Evolutionary conservation across 345 rosid genomes (phyloP), one percentile per base, ranked within the genome.

Genomic region (Adansonia digitata): DNA sequence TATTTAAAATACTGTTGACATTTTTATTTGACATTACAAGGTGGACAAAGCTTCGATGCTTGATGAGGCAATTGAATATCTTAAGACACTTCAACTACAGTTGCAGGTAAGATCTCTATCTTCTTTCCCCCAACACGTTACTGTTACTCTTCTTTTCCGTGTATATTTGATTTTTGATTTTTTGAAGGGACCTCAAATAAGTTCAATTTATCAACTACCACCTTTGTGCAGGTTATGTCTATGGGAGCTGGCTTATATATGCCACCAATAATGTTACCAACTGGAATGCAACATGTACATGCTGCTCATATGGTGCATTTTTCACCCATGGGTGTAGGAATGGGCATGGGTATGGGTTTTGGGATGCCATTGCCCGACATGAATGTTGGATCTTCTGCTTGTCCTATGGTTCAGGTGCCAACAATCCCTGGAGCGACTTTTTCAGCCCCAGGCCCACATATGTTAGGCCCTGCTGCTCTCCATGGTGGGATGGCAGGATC

Each of bases 21-120:
- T 51, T 53, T 51, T 27, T 48, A 8, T 71, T 75, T 83, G 61
- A 71, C 78, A 37, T 79, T 77, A 20, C 42, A 66, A 92, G 97
- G 94, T 89, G 83, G 97, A 94, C 86, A 94, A 92, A 82, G 97
- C 98, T 84, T 92, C 98, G 2, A 89, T 94, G 97, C 92, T 94
- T 39, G 98, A 94, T 71, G 97, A 94, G 86, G 98, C 97, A 37
- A 94, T 94, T 22, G 97, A 92, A 71, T 92, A 94, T 86, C 81
- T 91, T 52, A 94, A 92, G 87, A 82, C 89, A 20, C 98, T 94
- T 48, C 97, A 92, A 81, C 86, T 92, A 80, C 97, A 91, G 84
- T 90, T 94, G 12, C 98, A 94, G 90, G 98, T 87, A 75, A 78
- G 55, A 29, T 75, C 60, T 74, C 70, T 20, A 2, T 69, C 51